Base-by-base conservation (phyloP, 1,284 basidiomycete genomes). In the Heterobasidion parviporum region DNA sequence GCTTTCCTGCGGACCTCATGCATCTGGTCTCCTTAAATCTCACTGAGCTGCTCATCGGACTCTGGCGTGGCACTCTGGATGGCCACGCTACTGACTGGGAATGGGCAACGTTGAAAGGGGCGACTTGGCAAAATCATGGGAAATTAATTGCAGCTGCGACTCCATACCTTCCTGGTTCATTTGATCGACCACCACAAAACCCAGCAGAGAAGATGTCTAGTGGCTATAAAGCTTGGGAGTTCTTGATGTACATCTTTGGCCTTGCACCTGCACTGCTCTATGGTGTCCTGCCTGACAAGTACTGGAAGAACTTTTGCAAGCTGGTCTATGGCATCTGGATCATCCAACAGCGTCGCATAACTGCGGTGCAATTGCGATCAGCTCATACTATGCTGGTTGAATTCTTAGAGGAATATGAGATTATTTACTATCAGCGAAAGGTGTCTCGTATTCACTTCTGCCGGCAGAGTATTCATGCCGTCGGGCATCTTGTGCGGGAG, bases 221-320 rank as follows among this genome's bases (percentile, higher is more conserved):
- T 49, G 67, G 70, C 0, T 74, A 73, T 50, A 73, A 73, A 53
- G 68, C 70, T 3, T 65, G 62, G 59, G 72, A 74, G 57, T 72
- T 54, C 35, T 57, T 67, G 1, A 53, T 63, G 0, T 73, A 70
- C 54, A 41, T 73, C 8, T 72, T 63, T 59, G 64, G 68, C 4
- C 59, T 71, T 2, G 64, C 65, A 0, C 71, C 69, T 4, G 68
- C 54, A 0, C 60, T 71, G 1, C 60, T 73, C 8, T 58, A 61
- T 33, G 35, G 50, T n/a, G 32, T 69, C 20, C 62, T 73, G 33
- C 65, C 68, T 6, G 33, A 54, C 4, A n/a, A 49, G 6, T 67
- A 65, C 54, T 68, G 61, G 60, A 16, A 44, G 14, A 55, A 66
- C 50, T 66, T 63, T 55, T 67, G 67, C 61, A 55, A 64, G 33